Conservation (phyloP, 331 rosid species). For the Saraca asoca region DNA sequence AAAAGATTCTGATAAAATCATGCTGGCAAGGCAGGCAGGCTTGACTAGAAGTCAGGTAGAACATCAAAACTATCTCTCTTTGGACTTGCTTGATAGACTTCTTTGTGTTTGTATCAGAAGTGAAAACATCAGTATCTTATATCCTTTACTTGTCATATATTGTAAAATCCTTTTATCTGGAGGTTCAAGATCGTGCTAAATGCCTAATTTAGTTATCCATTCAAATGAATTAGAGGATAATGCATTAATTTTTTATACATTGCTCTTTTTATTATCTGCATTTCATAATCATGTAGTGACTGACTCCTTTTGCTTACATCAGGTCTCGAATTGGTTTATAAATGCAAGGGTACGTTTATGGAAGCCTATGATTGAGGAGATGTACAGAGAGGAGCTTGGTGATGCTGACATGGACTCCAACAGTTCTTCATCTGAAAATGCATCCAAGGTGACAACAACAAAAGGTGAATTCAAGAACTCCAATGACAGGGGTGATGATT, state of each 20-base stretch:
- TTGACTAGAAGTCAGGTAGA: slow-evolving; percentile 85
- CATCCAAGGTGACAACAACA: slow-evolving; percentile 40
- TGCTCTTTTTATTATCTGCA: too few species aligned
- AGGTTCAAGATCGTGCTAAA: too few species aligned
- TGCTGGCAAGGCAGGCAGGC: slow-evolving; percentile 88
- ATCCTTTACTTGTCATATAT: too few species aligned
- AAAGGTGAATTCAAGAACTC: slow-evolving; percentile 49
- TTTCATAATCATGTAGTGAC: neutral
- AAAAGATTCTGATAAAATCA: slow-evolving; percentile 84
- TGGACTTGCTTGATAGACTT: neutral
- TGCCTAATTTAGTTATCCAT: neutral
- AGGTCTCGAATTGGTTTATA: slow-evolving; percentile 93
- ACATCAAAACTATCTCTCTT: slow-evolving; percentile 10
- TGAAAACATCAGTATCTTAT: neutral
- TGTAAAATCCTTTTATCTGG: too few species aligned
- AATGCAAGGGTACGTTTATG: slow-evolving; percentile 88
- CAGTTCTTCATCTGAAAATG: slow-evolving; percentile 69
- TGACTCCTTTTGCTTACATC: slow-evolving; percentile 17
- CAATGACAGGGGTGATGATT: slow-evolving; percentile 56
- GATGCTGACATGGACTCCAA: slow-evolving; percentile 60
- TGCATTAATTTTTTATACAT: neutral
- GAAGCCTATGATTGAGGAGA: slow-evolving; percentile 93
- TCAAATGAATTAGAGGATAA: neutral
- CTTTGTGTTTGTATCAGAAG: neutral
- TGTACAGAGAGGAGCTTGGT: slow-evolving; percentile 78